These are phyloP conservation scores for Erythrophleum ivorense DNA, from an alignment of 331 rosid genomes.

Conservation along the genomic window DNA sequence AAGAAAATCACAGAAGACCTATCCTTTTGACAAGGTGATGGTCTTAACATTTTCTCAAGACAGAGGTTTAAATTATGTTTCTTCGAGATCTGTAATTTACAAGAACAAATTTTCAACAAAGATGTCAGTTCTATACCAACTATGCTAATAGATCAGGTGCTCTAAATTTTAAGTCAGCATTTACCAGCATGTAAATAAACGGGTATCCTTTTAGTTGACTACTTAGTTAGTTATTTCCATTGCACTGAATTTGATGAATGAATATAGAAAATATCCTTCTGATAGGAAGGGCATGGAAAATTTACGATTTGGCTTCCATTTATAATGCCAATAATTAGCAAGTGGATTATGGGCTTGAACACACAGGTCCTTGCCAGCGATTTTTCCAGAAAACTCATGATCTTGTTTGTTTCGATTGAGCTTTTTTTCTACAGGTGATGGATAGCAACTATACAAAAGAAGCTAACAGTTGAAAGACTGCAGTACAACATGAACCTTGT, in stretches of 20 bases:
- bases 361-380: background rate
- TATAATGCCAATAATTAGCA: background rate
- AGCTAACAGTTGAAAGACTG: background rate
- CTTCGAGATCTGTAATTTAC: background rate
- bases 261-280: background rate
- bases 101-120: background rate
- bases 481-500: background rate
- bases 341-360: background rate
- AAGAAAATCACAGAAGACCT: background rate
- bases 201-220: background rate
- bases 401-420: background rate
- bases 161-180: background rate
- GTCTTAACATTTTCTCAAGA: background rate
- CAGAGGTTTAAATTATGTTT: background rate
- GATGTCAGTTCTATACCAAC: background rate
- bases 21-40: background rate
- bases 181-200: background rate
- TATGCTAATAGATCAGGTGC: background rate
- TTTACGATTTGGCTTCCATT: background rate
- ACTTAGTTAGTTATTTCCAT: background rate
- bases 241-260: background rate
- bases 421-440: background rate
- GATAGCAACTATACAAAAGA: no score
- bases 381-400: background rate
- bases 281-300: background rate